These are phyloP conservation scores for Zea luxurians DNA, from an alignment of 176 grass and related monocot genomes.

Conservation along the genomic window DNA sequence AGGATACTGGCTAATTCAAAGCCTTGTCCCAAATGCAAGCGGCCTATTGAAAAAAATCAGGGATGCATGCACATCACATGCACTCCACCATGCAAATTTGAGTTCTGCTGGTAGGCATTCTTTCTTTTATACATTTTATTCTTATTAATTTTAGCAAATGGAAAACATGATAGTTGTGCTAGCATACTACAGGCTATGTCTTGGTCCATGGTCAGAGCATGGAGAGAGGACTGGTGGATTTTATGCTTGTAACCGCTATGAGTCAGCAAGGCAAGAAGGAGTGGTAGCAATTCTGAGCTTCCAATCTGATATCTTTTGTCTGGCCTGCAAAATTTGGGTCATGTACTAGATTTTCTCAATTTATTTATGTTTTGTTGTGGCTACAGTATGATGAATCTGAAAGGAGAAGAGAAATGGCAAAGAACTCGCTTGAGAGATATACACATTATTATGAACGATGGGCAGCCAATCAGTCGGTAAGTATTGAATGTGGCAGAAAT, in stretches of 20 bases:
- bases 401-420: conserved; percentile 99
- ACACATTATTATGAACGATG: conserved; percentile 99
- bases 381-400: conserved; percentile 98
- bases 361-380: conserved; percentile 24
- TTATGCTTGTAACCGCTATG: conserved; percentile 99
- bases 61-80: conserved; percentile 99
- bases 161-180: conserved; percentile 9
- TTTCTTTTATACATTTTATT: conserved; percentile 23
- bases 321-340: conserved; percentile 5
- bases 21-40: conserved; percentile 98
- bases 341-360: conserved; percentile 12
- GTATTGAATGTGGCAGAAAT: conserved; percentile 28
- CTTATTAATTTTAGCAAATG: conserved; percentile 28
- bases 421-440: conserved; percentile 98
- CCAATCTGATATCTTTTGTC: conserved; percentile 23
- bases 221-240: conserved; percentile 98
- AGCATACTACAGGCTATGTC: conserved; percentile 74
- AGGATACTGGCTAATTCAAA: conserved; percentile 99
- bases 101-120: conserved; percentile 94
- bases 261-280: conserved; percentile 98
- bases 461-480: conserved; percentile 98
- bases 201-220: conserved; percentile 97
- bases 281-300: conserved; percentile 67
- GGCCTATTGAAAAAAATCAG: conserved; percentile 98
- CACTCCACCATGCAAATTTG: conserved; percentile 99